Evolutionary conservation across 2,329 filamentous ascomycete genomes (phyloP), one percentile per base, ranked within the genome.

Genomic region (Seiridium unicorne): DNA sequence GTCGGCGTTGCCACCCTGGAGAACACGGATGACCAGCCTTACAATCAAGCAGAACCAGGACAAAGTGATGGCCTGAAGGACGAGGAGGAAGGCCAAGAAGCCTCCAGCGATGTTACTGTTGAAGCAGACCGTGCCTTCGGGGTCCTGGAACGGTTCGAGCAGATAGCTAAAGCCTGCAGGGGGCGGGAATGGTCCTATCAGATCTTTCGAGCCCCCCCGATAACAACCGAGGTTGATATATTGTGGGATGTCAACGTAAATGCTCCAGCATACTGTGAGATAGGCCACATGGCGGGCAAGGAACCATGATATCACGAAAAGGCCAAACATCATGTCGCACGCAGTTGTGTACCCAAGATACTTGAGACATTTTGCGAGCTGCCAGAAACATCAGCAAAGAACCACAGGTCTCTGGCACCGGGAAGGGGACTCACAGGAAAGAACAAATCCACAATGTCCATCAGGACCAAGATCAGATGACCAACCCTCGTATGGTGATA

Each of bases 291-390:
- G 95, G 56, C 95, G 91, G 35, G 90, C 86, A 56, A 90, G 71
- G 64, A 97, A 83, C 95, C 95, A 99, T 57, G 87, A 86, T 13
- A 92, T 69, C 77, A 98, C 89, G 76, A 98, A 97, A 34, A 94
- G 72, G 44, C 87, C 93, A 70, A 98, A 98, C 55, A 88, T 85
- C 63, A 88, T 77, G 72, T 98, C 95, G 79, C 93, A 97, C 58
- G 89, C 76, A 3, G 79, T 88, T 63, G 87, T 86, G 75, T 85
- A 92, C 62, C 90, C 89, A 56, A 93, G 79, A 73, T 98, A 99
- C 74, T 97, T 97, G 66, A 98, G 85, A 69, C 93, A 91, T 76
- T 99, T 99, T 67, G 95, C 95, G 36, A 88, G 79, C 92, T 96
- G 62, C 9, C 34, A 7, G 5, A n/a, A 10, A 5, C n/a, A 38